Base-by-base conservation (phyloP, 23 red algal species). In the Gracilariopsis chorda region DNA sequence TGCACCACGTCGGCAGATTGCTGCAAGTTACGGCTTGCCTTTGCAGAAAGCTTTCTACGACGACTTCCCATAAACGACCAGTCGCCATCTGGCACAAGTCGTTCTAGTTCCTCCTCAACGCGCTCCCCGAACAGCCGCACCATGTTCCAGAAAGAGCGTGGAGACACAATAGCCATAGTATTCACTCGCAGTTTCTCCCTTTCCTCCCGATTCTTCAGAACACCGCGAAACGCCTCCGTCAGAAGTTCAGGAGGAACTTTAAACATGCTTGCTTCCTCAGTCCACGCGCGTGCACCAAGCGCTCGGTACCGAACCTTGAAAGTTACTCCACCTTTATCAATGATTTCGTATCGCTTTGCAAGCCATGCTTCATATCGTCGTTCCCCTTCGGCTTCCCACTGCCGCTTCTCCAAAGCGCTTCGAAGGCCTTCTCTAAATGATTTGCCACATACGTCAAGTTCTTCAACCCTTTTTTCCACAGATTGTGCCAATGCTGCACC, bases 361-460 rank as follows among this genome's bases (percentile, higher is more conserved):
- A 87, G 59, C 61, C 65, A 87, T 2, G 82, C 82, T 47, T 52
- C 13, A 36, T 72, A 87, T 49, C 82, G 82, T n/a, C 82, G 59
- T 42, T 87, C 82, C 2, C 82, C 82, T 74, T 87, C 64, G 19
- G 82, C 82, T 28, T 87, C 82, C 82, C 37, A 47, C 40, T 87
- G 60, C 35, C 82, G 41, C 24, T 87, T 44, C 20, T 45, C n/a
- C 35, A 87, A 74, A 52, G 43, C 82, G 12, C 21, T 59, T 43
- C 72, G 44, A 37, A 70, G 42, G 29, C 65, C 72, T 13, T 87
- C 55, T 35, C 64, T 41, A 73, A 87, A 87, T 27, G 52, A 67
- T 27, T 71, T 57, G 8, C 58, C 61, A 43, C 76, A 80, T n/a
- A 27, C 76, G 35, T 80, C 76, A 2, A 87, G 59, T 41, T 70